Base-by-base conservation (phyloP, 768 basidiomycete genomes). In the Amanita fuliginea region DNA sequence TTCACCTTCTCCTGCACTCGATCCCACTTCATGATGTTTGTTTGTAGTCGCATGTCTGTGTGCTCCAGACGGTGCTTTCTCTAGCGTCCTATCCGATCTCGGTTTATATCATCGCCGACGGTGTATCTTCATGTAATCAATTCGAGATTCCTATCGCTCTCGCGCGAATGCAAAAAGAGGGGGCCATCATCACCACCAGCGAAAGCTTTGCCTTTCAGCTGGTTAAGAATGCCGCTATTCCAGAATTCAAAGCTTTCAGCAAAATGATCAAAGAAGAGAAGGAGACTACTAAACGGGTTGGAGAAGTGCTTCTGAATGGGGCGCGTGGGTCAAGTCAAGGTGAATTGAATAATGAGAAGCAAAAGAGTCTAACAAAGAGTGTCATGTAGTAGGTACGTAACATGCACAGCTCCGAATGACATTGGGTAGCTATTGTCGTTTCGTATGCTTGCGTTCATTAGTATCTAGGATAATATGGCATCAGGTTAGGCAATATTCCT, bases 11-110 rank as follows among this genome's bases (percentile, higher is more conserved):
- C 41, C 14, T 47, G 21, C 21, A 4, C 13, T 30, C 28, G 26
- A 37, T 22, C 19, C 4, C 16, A 13, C 16, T 24, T 28, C 42
- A 30, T 50, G 9, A 51, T 42, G 18, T 42, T 39, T 53, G 19
- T 28, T n/a, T 54, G 13, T 55, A 93, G 91, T 77, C 86, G 13
- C 93, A 95, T 57, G 80, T 96, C 53, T 96, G 93, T 59, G 79
- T 95, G 7, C 73, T 92, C 5, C 92, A 95, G 63, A 87, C 90
- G 0, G 73, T 83, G 0, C 67, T 93, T 14, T 81, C 85, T 52
- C 73, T 95, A 10, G 62, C 85, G 3, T 51, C 59, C 3, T 61
- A 72, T 51, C 49, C 51, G 19, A 64, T 67, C 51, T 59, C 58
- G 7, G 79, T 86, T 5, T 78, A 86, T 61, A 73, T 93, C 34